Base-by-base conservation (phyloP, 352 stramenopile species). In the Phytophthora constricta region DNA sequence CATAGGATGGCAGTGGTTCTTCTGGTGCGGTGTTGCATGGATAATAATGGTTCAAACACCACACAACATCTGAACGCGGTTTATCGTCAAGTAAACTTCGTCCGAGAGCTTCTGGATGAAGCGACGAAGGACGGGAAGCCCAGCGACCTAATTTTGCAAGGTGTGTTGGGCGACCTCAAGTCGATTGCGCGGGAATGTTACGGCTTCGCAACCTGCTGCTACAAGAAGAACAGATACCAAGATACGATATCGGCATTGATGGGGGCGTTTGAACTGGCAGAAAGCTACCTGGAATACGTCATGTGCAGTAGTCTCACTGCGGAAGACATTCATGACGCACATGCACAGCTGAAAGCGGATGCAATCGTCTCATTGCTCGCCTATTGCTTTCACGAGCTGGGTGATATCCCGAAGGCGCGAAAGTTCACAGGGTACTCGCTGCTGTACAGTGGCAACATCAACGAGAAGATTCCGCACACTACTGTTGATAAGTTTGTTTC, bases 141-240 rank as follows among this genome's bases (percentile, higher is more conserved):
- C 1, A 68, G 48, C 47, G 49, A 62, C 43, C 45, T 45, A 16
- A 70, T 84, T 46, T 45, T 87, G 19, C 59, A 75, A 23, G 65
- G 63, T 11, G 49, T 92, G 20, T 56, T 91, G 37, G 61, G 50
- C 3, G 84, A 93, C 48, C 48, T 93, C n/a, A 86, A 89, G 23
- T 66, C 58, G 14, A 78, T 93, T 62, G 79, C 79, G 48, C 71
- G 82, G 43, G 84, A 93, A 52, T 79, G 80, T 60, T 93, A 91
- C 54, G 71, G 50, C 19, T 89, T 76, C 52, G 82, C 79, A 0
- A 73, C 65, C 26, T 55, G 52, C 11, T 87, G 76, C 34, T 93
- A 85, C 62, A 88, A 91, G 57, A 59, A 48, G 22, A 62, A 76
- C 9, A 72, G 80, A 17, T 74, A 77, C 33, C 63, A 61, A 31